phyloP scores from a whole-genome alignment of 495 filamentous ascomycete genomes.

The Glarea lozoyensis region DNA sequence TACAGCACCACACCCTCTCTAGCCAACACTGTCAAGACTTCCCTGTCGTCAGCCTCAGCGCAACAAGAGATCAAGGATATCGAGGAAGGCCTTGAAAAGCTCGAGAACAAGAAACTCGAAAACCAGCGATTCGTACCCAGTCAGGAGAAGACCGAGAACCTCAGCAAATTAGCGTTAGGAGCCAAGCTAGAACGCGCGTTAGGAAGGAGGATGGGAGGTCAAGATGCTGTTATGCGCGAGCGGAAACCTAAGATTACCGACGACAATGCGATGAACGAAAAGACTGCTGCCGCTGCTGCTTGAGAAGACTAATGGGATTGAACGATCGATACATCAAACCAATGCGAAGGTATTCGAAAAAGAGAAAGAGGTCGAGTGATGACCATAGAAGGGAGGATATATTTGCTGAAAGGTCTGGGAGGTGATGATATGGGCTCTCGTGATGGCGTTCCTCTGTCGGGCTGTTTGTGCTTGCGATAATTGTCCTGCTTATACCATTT shows the following conservation, averaged over 20 bases:
- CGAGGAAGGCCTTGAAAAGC: conserved; percentile 73
- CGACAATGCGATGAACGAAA: conserved; percentile 23
- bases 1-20: conserved; percentile 64
- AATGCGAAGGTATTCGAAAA: too few relatives aligned
- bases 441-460: not conserved
- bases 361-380: too few relatives aligned
- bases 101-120: conserved; percentile 81
- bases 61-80: conserved; percentile 70
- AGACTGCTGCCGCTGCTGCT: not conserved
- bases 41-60: conserved; percentile 49
- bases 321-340: too few relatives aligned
- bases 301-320: not conserved
- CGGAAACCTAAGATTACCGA: conserved; percentile 31
- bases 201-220: conserved; percentile 76
- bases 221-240: conserved; percentile 80
- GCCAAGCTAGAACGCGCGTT: conserved; percentile 93
- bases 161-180: conserved; percentile 84
- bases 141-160: conserved; percentile 72
- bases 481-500: conserved; percentile 4
- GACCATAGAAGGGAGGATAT: too few relatives aligned
- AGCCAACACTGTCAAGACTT: conserved; percentile 28
- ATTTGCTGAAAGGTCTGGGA: too few relatives aligned
- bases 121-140: conserved; percentile 79
- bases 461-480: not conserved
- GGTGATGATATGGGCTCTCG: not conserved